A percentile compares a stretch with the other conserved stretches of the same genome.
These are phyloP conservation scores for Gymnopus androsaceus DNA, from an alignment of 1,284 basidiomycete genomes.

Conservation along the genomic window DNA sequence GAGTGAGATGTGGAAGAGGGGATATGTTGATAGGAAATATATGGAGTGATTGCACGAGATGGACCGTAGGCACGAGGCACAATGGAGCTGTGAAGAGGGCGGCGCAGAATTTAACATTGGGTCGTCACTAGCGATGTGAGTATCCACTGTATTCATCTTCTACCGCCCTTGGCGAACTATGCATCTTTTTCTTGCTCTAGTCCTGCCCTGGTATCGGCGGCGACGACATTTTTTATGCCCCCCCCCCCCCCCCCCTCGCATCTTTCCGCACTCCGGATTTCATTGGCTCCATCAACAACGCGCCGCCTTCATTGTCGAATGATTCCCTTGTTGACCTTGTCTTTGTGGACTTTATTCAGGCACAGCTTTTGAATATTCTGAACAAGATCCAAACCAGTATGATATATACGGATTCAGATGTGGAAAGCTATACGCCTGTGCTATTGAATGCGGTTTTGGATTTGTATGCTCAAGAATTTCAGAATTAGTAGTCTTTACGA, in stretches of 20 bases:
- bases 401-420: conserved; percentile 54
- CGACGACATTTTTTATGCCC: conserved; percentile 39
- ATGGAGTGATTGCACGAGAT: conserved; percentile 57
- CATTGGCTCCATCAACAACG: conserved; percentile 47
- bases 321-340: conserved; percentile 65
- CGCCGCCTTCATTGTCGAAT: conserved; percentile 44
- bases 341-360: conserved; percentile 68
- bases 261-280: conserved; percentile 58
- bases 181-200: conserved; percentile 31
- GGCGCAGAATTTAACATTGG: conserved; percentile 55
- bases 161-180: neutral
- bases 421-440: conserved; percentile 51
- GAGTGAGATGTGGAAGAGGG: conserved; percentile 46
- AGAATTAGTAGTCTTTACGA: too few relatives aligned
- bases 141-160: conserved; percentile 3
- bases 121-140: conserved; percentile 73
- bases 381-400: conserved; percentile 48
- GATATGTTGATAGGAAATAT: conserved; percentile 55
- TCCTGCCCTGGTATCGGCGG: conserved; percentile 74
- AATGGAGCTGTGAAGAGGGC: conserved; percentile 35
- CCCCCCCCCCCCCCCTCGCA: conserved; percentile 54
- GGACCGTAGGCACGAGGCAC: conserved; percentile 39
- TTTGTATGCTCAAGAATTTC: conserved; percentile 65
- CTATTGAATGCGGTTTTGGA: conserved; percentile 55
- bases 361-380: conserved; percentile 51